Conservation (phyloP, 2,329 filamentous ascomycete species). For the Hirsutella minnesotensis region DNA sequence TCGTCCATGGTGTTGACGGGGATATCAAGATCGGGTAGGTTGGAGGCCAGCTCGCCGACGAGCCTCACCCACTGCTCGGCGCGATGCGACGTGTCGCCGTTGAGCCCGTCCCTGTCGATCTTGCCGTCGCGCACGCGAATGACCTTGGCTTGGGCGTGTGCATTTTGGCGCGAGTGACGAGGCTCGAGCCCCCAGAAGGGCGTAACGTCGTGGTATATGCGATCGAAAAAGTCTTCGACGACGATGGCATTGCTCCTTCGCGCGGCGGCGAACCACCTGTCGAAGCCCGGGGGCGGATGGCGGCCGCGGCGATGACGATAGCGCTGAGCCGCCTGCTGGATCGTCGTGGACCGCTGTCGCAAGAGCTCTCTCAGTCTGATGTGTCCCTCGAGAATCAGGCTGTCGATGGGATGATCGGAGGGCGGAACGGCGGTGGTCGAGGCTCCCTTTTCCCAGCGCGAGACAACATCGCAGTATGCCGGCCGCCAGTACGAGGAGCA, state of each 20-base stretch:
- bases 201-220: constrained; percentile 49
- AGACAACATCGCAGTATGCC: no score
- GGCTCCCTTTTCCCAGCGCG: not conserved
- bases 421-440: not conserved
- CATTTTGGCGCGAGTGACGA: constrained; percentile 23
- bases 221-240: constrained; percentile 52
- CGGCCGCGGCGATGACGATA: constrained; percentile 45
- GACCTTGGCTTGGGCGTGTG: constrained; percentile 30
- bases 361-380: not conserved
- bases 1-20: constrained; percentile 55
- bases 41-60: constrained; percentile 37
- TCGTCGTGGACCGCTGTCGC: not conserved
- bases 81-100: constrained; percentile 10
- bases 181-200: constrained; percentile 48
- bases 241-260: constrained; percentile 38
- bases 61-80: constrained; percentile 33
- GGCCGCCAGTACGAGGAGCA: no score
- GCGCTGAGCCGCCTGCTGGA: constrained; percentile 30
- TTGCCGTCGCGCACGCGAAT: constrained; percentile 35
- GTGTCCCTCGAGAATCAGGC: not conserved
- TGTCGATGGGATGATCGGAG: not conserved
- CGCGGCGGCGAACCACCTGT: constrained; percentile 46
- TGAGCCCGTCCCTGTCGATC: constrained; percentile 26
- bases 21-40: constrained; percentile 54
- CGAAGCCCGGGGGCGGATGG: constrained; percentile 53